Evolutionary conservation across 140 eudicot genomes (phyloP), one percentile per base, ranked within the genome.

Genomic region (Ambrosia hybrid): DNA sequence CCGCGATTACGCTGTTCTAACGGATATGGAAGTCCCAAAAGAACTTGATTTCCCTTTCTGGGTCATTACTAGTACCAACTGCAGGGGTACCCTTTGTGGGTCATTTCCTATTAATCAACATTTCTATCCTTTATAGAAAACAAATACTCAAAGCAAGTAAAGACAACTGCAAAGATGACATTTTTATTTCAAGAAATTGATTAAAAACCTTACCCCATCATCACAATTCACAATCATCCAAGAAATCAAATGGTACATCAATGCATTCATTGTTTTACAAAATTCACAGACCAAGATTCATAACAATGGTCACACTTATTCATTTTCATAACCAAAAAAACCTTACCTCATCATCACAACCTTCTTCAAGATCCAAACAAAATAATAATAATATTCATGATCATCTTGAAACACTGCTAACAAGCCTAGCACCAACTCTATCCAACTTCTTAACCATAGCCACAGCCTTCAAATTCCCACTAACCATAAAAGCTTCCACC

Each of bases 381-480:
- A 21, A 48, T 8, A 2, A 0, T 9, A 9, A 21, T 21, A 21
- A 21, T 21, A 21, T 6, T 62, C 9, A 4, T 37, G 30, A 37
- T 58, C 67, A 73, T 59, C 71, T 21, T 7, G 71, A n/a, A 49
- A 4, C 8, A 16, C 76, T 71, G 55, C 85, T 79, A 61, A 88
- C 83, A 67, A 85, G 84, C 72, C 96, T 79, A 67, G 91, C 96
- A 67, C 96, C 96, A 72, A 81, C 87, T 57, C 89, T 77, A 67
- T 89, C 96, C 63, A 89, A 81, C 66, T 75, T 72, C 70, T 72
- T 75, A 3, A 89, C 87, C 84, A 76, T 78, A 16, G 92, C 89
- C 14, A 30, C 1, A 7, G 92, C 83, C 75, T 86, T 83, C 84
- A 86, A 73, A 15, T 81, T 79, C 67, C 96, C 96, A 4, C 57